Conservation (phyloP, 495 filamentous ascomycete genomes). For the Aspergillus mulundensis region DNA sequence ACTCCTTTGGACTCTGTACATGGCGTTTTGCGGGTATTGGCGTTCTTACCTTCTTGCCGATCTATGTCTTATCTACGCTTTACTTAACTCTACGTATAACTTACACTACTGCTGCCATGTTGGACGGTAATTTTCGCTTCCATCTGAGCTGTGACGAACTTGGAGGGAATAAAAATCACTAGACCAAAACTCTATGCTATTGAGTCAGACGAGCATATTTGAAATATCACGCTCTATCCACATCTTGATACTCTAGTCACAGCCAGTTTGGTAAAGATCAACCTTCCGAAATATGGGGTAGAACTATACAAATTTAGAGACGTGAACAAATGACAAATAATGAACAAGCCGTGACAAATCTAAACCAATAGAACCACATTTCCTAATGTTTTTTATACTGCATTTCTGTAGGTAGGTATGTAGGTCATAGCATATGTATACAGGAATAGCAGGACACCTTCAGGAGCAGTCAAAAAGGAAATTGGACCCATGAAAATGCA, state of each 20-base stretch:
- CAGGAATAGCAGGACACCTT: slow-evolving; percentile 3
- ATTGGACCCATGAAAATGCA: slow-evolving; percentile 25
- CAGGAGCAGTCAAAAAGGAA: neutral
- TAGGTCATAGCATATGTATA: slow-evolving; percentile 3
- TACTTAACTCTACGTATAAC: neutral
- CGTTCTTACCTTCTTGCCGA: neutral
- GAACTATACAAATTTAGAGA: no score
- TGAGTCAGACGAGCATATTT: neutral
- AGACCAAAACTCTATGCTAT: neutral
- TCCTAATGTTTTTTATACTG: slow-evolving; percentile 1
- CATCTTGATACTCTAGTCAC: neutral
- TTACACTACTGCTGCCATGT: neutral
- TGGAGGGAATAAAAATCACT: neutral
- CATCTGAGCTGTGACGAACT: neutral
- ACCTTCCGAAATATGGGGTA: neutral
- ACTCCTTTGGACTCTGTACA: neutral
- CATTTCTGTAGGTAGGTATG: slow-evolving; percentile 6
- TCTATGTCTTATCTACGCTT: neutral
- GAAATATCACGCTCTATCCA: neutral
- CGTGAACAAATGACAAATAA: no score
- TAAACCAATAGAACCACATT: neutral
- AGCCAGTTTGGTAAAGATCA: neutral
- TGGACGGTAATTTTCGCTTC: neutral
- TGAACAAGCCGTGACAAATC: neutral
- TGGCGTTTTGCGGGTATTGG: slow-evolving; percentile 3